Percentiles rank a stretch among this genome's conserved stretches.
Conservation (phyloP, 2,329 filamentous ascomycete genomes). For the Ceratocystis alfenasii region DNA sequence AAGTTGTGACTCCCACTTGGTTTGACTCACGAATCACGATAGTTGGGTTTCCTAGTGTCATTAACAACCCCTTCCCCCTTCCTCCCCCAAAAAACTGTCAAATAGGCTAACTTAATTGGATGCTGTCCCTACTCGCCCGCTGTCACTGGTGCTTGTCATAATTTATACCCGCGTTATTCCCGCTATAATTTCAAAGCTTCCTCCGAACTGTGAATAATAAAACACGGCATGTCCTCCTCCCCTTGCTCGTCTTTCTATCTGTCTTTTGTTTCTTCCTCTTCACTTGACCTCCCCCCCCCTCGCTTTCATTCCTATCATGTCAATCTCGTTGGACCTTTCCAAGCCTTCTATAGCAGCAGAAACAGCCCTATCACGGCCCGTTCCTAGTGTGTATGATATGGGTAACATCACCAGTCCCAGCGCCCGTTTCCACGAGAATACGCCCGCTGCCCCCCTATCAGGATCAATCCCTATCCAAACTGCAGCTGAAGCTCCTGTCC, state of each 20-base stretch:
- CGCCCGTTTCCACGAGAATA: not conserved
- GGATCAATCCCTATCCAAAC: not conserved
- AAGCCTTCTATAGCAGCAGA: not conserved
- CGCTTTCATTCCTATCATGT: not conserved
- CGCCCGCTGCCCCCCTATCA: constrained; percentile 5
- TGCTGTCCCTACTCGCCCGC: not conserved
- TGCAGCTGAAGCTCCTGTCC: not conserved
- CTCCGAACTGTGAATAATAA: not conserved
- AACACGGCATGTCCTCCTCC: not conserved
- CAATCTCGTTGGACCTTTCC: not conserved
- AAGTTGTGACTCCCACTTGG: not conserved
- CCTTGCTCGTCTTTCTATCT: not conserved
- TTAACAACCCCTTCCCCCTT: no score
- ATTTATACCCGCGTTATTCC: not conserved
- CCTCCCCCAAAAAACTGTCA: not conserved
- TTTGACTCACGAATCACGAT: not conserved
- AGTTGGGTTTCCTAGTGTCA: not conserved
- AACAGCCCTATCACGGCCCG: not conserved
- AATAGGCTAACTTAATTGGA: not conserved
- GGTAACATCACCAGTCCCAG: not conserved
- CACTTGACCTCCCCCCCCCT: not conserved
- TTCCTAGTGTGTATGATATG: not conserved
- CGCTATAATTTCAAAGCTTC: not conserved
- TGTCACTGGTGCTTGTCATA: not conserved
- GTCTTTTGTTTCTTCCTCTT: not conserved